Evolutionary conservation across 176 grass and related monocot species (phyloP), one percentile per base, ranked within the genome.

Genomic region (Triticum dicoccoides): DNA sequence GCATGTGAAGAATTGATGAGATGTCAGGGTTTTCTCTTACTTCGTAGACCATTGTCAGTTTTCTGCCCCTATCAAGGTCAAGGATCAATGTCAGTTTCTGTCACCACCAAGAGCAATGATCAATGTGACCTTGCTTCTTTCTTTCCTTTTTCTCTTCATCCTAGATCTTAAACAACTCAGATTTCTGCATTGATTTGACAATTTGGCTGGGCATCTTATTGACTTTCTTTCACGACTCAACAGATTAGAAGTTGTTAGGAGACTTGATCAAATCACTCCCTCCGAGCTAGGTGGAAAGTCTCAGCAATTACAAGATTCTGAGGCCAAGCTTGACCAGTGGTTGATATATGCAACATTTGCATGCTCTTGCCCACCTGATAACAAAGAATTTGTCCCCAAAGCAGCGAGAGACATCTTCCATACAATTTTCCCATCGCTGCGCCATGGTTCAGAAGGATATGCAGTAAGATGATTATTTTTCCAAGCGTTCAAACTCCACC

Each of bases 301-400:
- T 69, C 86, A 98, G 73, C 93, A 95, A 42, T 89, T 86, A 51
- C 93, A 93, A 74, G 96, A 98, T 90, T 41, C 92, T 37, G 96
- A 98, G 63, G 88, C 88, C 68, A 98, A 98, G 78, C 88, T 96
- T 25, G 96, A 98, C 25, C 96, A 98, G 59, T 98, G 96, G 96
- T 83, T 98, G 72, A 92, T 98, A 89, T 98, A 98, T 88, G 93
- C 93, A 7, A 98, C 95, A 84, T 96, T 98, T 94, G 88, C 88
- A 82, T 98, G 96, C 73, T 96, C 96, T 62, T 98, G 93, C 78
- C 90, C 92, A 80, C 84, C 77, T 76, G 96, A 94, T 83, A 86
- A 87, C 68, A 89, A 98, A 84, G 90, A 92, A 79, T 79, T 84
- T 65, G 41, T 72, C 39, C 61, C 77, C 82, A 93, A 82, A 89